A percentile compares a stretch with the other conserved stretches of the same genome.
Conservation (phyloP, 2,329 filamentous ascomycete species). For the Rhytidhysteron rufulum region DNA sequence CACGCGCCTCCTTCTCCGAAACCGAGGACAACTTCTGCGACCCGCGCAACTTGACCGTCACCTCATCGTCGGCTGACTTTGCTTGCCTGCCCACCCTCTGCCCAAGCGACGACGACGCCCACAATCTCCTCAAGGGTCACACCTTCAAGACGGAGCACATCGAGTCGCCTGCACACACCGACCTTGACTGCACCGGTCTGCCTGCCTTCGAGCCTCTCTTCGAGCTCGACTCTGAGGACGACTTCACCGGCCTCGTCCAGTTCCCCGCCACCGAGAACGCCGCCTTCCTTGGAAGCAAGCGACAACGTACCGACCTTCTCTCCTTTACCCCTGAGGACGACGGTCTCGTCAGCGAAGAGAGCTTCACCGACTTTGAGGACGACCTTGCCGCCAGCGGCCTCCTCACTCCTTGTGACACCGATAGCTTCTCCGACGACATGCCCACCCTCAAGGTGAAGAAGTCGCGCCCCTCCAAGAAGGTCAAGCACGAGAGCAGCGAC, state of each 20-base stretch:
- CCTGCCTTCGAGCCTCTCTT: constrained; percentile 81
- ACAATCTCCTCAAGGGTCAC: constrained; percentile 49
- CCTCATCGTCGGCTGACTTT: constrained; percentile 56
- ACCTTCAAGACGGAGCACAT: constrained; percentile 33
- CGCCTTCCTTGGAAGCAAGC: constrained; percentile 61
- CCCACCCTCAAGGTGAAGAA: constrained; percentile 10
- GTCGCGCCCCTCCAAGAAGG: constrained; percentile 24
- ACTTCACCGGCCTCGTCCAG: constrained; percentile 73
- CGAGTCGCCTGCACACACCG: constrained; percentile 21
- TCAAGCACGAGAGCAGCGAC: constrained; percentile 30
- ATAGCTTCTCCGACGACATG: constrained; percentile 35
- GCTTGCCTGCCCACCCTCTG: constrained; percentile 60
- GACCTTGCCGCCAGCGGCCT: constrained; percentile 60
- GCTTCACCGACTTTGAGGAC: constrained; percentile 73
- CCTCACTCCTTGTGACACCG: constrained; percentile 59
- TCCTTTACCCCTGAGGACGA: constrained; percentile 65
- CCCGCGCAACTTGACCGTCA: constrained; percentile 80
- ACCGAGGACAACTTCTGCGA: constrained; percentile 84
- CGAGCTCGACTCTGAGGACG: constrained; percentile 87
- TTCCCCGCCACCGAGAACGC: constrained; percentile 59
- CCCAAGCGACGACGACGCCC: constrained; percentile 62
- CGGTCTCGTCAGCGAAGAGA: constrained; percentile 71
- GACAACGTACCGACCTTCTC: constrained; percentile 66
- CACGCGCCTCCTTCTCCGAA: constrained; percentile 64
- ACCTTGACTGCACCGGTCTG: constrained; percentile 52